Conservation (phyloP, 352 stramenopile genomes). For the Globisporangium nagaii region DNA sequence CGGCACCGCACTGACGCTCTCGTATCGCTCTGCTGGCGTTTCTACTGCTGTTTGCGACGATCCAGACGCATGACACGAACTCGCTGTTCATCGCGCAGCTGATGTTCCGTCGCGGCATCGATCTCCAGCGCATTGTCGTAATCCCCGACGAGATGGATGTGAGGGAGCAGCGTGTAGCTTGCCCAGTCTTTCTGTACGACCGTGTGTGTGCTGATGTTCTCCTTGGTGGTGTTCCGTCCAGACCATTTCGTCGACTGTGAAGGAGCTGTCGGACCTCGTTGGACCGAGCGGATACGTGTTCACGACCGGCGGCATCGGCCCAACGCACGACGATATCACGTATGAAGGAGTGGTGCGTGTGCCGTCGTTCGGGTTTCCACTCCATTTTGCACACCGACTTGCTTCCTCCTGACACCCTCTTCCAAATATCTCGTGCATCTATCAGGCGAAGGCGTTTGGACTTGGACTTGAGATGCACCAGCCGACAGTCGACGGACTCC, state of each 20-base stretch:
- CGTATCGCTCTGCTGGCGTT: background rate
- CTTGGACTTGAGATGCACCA: conserved; percentile 61
- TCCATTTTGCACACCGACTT: background rate
- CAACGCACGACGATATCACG: conserved; percentile 86
- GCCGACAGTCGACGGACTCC: conserved; percentile 53
- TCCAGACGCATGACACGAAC: conserved; percentile 81
- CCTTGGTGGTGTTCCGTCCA: conserved; percentile 7
- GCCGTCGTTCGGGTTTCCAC: no score
- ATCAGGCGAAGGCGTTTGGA: conserved; percentile 70
- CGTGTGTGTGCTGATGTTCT: no score
- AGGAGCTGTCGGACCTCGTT: conserved; percentile 68
- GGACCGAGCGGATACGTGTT: conserved; percentile 77
- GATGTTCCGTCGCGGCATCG: conserved; percentile 73
- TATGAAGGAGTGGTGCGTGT: conserved; percentile 74
- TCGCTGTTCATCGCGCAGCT: conserved; percentile 78
- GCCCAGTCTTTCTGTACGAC: no score
- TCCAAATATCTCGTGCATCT: background rate
- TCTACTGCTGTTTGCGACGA: background rate
- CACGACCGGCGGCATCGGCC: conserved; percentile 79
- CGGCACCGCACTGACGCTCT: background rate
- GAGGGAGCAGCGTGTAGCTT: no score
- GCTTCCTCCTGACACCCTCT: background rate
- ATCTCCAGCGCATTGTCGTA: conserved; percentile 70
- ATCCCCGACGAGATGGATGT: conserved; percentile 79
- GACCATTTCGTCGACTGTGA: conserved; percentile 68